These are phyloP conservation scores for Metschnikowia reukaufii DNA, from an alignment of 805 yeast genomes.

Conservation along the genomic window DNA sequence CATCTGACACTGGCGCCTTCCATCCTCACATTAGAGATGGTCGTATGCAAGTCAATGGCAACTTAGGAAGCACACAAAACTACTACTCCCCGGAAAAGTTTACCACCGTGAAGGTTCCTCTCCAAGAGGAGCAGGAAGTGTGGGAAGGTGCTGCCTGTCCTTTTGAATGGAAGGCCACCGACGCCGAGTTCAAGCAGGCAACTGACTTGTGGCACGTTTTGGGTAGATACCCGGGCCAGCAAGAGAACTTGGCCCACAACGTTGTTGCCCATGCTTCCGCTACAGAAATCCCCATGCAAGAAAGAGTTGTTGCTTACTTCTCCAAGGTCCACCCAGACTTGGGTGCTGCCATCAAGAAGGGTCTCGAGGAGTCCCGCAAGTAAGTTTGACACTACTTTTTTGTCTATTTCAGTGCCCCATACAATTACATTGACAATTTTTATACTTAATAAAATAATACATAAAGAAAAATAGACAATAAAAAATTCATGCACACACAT, in stretches of 20 bases:
- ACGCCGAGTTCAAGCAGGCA: slow-evolving; percentile 80
- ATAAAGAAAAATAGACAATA: too few relatives aligned
- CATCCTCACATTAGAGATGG: slow-evolving; percentile 84
- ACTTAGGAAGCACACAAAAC: slow-evolving; percentile 76
- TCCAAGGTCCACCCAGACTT: slow-evolving; percentile 67
- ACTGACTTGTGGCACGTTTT: slow-evolving; percentile 74
- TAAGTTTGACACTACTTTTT: slow-evolving; percentile 25
- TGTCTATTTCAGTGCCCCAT: background rate
- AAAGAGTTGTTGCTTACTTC: slow-evolving; percentile 75
- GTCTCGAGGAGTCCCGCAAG: slow-evolving; percentile 53
- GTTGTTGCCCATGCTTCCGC: slow-evolving; percentile 68
- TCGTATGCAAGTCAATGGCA: slow-evolving; percentile 58
- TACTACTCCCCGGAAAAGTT: slow-evolving; percentile 61
- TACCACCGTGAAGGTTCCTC: slow-evolving; percentile 43
- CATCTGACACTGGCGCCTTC: slow-evolving; percentile 27
- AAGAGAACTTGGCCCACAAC: slow-evolving; percentile 78
- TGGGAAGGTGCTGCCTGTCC: slow-evolving; percentile 84
- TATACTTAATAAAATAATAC: too few relatives aligned
- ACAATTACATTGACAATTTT: background rate
- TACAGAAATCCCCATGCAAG: slow-evolving; percentile 77
- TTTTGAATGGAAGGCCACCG: slow-evolving; percentile 78
- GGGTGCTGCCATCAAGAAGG: slow-evolving; percentile 66
- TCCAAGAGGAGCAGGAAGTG: slow-evolving; percentile 70
- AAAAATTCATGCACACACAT: too few relatives aligned
- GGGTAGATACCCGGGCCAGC: slow-evolving; percentile 78